Percentiles rank a stretch among this genome's conserved stretches.
phyloP scores from a whole-genome alignment of 768 basidiomycete species.

The Zangia roseola region DNA sequence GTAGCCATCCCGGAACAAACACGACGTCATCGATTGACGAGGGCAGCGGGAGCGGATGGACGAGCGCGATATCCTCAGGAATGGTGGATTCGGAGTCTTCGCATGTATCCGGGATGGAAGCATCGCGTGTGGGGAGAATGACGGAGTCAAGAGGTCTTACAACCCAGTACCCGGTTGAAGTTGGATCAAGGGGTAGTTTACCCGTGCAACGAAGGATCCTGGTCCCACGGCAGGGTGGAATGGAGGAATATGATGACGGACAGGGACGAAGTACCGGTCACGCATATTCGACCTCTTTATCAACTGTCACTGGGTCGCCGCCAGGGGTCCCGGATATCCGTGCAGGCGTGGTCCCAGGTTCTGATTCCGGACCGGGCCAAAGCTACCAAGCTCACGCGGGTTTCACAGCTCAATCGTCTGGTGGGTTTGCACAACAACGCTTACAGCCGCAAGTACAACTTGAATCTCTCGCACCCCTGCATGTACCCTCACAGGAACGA shows the following conservation, averaged over 20 bases:
- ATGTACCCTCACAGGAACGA: constrained; percentile 7
- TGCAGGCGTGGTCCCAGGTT: neutral
- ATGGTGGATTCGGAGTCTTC: constrained; percentile 13
- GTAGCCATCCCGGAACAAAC: constrained; percentile 20
- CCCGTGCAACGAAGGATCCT: constrained; percentile 2
- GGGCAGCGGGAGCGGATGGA: constrained; percentile 6
- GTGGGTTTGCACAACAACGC: constrained; percentile 10
- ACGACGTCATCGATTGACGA: constrained; percentile 22
- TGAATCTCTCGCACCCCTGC: neutral
- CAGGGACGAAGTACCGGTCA: constrained; percentile 8
- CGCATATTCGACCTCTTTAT: constrained; percentile 22
- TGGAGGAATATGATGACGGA: neutral
- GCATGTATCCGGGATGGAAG: constrained; percentile 2
- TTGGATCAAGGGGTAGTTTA: neutral
- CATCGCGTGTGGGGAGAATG: neutral
- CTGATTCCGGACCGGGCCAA: neutral
- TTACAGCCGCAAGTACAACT: constrained; percentile 5
- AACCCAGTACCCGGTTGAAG: neutral
- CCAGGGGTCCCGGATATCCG: neutral
- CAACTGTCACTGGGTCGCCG: constrained; percentile 24
- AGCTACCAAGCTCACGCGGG: neutral
- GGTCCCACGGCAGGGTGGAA: neutral
- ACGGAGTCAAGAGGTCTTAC: neutral
- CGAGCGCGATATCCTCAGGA: constrained; percentile 15
- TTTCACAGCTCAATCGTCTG: constrained; percentile 1